A percentile compares a stretch with the other conserved stretches of the same genome.
Conservation (phyloP, 108 stramenopile genomes). For the Nitzschia putrida region DNA sequence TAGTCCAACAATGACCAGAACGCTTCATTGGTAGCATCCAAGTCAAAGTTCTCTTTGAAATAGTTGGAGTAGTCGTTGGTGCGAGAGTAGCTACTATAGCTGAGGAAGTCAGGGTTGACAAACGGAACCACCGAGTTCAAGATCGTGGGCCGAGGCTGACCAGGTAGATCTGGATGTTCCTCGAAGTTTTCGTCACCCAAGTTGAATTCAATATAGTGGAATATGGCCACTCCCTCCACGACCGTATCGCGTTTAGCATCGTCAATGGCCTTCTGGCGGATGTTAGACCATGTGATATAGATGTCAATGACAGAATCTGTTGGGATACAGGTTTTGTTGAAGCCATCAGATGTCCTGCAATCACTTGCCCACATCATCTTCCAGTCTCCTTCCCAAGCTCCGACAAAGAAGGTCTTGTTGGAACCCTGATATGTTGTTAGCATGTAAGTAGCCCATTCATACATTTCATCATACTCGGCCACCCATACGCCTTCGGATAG, state of each 20-base stretch:
- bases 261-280: constrained; percentile 4
- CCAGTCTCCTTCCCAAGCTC: constrained; percentile 19
- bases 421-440: constrained; percentile 1
- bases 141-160: constrained; percentile 3
- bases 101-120: constrained; percentile 17
- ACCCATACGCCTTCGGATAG: not conserved
- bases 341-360: not conserved
- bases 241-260: constrained; percentile 6
- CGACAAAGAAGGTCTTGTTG: constrained; percentile 11
- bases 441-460: constrained; percentile 10
- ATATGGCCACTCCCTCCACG: constrained; percentile 2
- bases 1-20: constrained; percentile 9
- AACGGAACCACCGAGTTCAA: constrained; percentile 13
- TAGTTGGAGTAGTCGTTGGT: constrained; percentile 12
- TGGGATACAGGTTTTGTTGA: not conserved
- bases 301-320: not conserved
- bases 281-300: constrained; percentile 4
- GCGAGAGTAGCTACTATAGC: constrained; percentile 16
- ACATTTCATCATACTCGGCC: constrained; percentile 3
- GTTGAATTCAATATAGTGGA: constrained; percentile 18
- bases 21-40: not conserved
- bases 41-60: not conserved
- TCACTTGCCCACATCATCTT: constrained; percentile 5
- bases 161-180: not conserved
- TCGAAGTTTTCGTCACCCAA: constrained; percentile 13